These are phyloP conservation scores for Calocybe gambosa DNA, from an alignment of 1,284 basidiomycete species.

Conservation along the genomic window DNA sequence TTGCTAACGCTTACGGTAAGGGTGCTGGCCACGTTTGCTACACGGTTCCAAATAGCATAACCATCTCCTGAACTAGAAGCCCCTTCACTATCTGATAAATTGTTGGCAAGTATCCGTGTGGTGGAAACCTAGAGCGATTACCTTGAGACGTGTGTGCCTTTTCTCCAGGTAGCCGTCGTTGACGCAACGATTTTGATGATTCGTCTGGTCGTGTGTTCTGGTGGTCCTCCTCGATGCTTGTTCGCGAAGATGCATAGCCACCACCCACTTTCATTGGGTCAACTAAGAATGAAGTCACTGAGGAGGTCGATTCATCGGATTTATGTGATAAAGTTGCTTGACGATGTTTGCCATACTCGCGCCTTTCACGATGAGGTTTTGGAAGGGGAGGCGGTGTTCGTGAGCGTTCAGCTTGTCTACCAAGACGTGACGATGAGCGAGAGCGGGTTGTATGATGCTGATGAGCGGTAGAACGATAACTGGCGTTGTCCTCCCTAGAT, in stretches of 20 bases:
- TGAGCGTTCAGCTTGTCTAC: neutral
- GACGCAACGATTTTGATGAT: slow-evolving; percentile 4
- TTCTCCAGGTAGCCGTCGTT: slow-evolving; percentile 1
- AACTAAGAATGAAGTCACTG: slow-evolving; percentile 25
- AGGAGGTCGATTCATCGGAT: slow-evolving; percentile 24
- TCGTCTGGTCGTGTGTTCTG: slow-evolving; percentile 4
- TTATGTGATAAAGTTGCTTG: slow-evolving; percentile 9
- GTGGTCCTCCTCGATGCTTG: slow-evolving; percentile 35
- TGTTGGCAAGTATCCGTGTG: neutral
- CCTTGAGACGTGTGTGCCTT: neutral
- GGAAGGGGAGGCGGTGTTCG: neutral
- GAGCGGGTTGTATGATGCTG: neutral
- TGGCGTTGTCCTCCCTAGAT: slow-evolving; percentile 13
- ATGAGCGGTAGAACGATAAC: neutral
- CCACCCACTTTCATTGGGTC: slow-evolving; percentile 18
- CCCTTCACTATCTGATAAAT: neutral
- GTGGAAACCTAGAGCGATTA: neutral
- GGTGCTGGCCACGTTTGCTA: slow-evolving; percentile 46
- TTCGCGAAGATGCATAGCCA: slow-evolving; percentile 37
- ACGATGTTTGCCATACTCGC: neutral
- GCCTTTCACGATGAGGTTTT: neutral
- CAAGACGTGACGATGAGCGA: slow-evolving; percentile 4
- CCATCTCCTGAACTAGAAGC: slow-evolving; percentile 26
- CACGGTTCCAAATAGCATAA: slow-evolving; percentile 46
- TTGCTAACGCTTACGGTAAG: slow-evolving; percentile 54